A percentile compares a stretch with the other conserved stretches of the same genome.
Conservation (phyloP, 2,329 filamentous ascomycete species). For the Scytalidium lignicola region DNA sequence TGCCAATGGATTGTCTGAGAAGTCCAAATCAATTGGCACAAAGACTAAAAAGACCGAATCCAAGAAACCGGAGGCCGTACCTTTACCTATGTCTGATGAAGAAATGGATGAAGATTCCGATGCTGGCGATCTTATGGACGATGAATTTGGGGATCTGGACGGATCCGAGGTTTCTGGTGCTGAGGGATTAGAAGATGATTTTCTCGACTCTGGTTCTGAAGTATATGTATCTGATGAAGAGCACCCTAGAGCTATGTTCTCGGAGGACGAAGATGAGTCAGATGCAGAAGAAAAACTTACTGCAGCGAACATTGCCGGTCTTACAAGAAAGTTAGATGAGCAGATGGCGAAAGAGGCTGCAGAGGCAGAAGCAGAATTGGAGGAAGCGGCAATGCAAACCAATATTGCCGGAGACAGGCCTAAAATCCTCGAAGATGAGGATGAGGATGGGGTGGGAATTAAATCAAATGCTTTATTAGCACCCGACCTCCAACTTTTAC, state of each 20-base stretch:
- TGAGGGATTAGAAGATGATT: slow-evolving; percentile 48
- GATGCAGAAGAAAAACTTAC: slow-evolving; percentile 88
- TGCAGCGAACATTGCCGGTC: slow-evolving; percentile 90
- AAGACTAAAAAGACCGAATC: slow-evolving; percentile 28
- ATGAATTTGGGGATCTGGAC: slow-evolving; percentile 34
- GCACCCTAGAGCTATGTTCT: slow-evolving; percentile 73
- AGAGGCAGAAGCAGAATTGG: slow-evolving; percentile 78
- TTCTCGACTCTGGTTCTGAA: slow-evolving; percentile 39
- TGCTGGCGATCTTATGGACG: slow-evolving; percentile 40
- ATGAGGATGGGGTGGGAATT: slow-evolving; percentile 54
- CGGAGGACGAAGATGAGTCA: slow-evolving; percentile 86
- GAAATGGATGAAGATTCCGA: slow-evolving; percentile 37
- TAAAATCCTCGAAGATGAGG: slow-evolving; percentile 58
- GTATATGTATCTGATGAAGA: slow-evolving; percentile 44
- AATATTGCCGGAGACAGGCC: slow-evolving; percentile 81
- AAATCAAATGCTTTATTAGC: slow-evolving; percentile 64
- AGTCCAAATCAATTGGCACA: slow-evolving; percentile 28
- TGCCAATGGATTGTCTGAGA: slow-evolving; percentile 30
- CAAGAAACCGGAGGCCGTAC: slow-evolving; percentile 35
- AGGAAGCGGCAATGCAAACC: slow-evolving; percentile 82
- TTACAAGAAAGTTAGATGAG: slow-evolving; percentile 79
- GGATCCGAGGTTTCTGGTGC: slow-evolving; percentile 25
- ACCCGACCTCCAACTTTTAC: slow-evolving; percentile 83
- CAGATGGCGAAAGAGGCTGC: slow-evolving; percentile 73
- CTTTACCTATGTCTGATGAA: slow-evolving; percentile 35